phyloP scores from a whole-genome alignment of 148 eudicot species.

The Polygonum maritimum region DNA sequence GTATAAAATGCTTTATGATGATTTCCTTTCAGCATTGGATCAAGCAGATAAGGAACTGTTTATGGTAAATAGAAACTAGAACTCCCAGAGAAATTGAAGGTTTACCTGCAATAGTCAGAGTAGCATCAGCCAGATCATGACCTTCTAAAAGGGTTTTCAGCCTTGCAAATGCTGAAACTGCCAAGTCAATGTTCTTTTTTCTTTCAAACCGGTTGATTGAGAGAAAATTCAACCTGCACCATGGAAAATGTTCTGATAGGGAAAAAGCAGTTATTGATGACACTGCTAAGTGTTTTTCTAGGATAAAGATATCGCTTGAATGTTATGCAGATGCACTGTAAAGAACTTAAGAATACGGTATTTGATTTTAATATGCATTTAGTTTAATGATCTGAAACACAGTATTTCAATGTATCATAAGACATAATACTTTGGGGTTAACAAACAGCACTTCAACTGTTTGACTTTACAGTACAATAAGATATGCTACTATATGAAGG shows the following conservation, averaged over 20 bases:
- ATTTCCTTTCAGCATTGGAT: no score
- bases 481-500: not conserved
- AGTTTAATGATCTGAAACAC: no score
- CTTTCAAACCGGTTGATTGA: constrained; percentile 92
- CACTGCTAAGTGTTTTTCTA: not conserved
- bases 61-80: no score
- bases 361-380: no score
- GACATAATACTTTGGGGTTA: no score
- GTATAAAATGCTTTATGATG: constrained; percentile 3
- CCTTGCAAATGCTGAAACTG: constrained; percentile 80
- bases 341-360: no score
- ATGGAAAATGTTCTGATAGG: not conserved
- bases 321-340: no score
- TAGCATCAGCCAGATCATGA: constrained; percentile 25
- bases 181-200: constrained; percentile 85
- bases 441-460: no score
- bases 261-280: not conserved
- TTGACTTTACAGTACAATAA: not conserved
- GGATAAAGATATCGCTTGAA: no score
- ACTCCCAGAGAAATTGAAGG: not conserved
- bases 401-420: no score
- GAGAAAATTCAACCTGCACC: constrained; percentile 62
- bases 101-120: constrained; percentile 72
- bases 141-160: constrained; percentile 36
- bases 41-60: not conserved